Evolutionary conservation across 768 basidiomycete genomes (phyloP), one percentile per base, ranked within the genome.

Genomic region (Amanita inopinata): DNA sequence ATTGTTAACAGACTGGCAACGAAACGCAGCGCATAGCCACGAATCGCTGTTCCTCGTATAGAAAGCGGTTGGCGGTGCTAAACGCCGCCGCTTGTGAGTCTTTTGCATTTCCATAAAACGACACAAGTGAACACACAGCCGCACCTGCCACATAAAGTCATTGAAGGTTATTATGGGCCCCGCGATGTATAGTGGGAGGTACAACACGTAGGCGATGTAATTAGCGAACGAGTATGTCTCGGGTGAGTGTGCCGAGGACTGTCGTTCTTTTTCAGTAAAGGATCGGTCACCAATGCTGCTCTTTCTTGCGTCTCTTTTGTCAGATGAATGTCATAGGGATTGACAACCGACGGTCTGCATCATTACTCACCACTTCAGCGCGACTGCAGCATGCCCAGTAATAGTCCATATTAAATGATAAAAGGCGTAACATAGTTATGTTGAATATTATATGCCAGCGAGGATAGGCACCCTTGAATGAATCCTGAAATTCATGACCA

Each of bases 151-250:
- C 53, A 89, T 65, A 57, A 90, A 98, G 58, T 96, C 89, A 54
- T 94, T 94, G 69, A 90, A 98, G 0, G 93, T 85, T 58, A 98
- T 76, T 51, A 98, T 93, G 0, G 96, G 96, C 0, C 96, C 94
- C 1, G 88, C 93, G 38, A 98, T 86, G 56, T 97, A 99, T 8
- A 98, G 66, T 1, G 96, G 93, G 0, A 93, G 78, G 55, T 98
- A 99, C 5, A 97, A 62, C n/a, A 73, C 70, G 55, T 97, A 98
- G 17, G 85, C 71, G 7, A 96, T 40, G 57, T 89, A 94, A 53
- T 84, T 83, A 12, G 62, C 36, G 49, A 78, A 81, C 1, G 76
- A 72, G 56, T 92, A 96, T 38, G 70, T 60, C 8, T 70, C 66
- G 8, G 59, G 56, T 1, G 77, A 54, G 46, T 90, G 86, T 2